Percentiles rank a stretch among this genome's conserved stretches.
phyloP scores from a whole-genome alignment of 441 rosid genomes.

The Populus tomentosa region DNA sequence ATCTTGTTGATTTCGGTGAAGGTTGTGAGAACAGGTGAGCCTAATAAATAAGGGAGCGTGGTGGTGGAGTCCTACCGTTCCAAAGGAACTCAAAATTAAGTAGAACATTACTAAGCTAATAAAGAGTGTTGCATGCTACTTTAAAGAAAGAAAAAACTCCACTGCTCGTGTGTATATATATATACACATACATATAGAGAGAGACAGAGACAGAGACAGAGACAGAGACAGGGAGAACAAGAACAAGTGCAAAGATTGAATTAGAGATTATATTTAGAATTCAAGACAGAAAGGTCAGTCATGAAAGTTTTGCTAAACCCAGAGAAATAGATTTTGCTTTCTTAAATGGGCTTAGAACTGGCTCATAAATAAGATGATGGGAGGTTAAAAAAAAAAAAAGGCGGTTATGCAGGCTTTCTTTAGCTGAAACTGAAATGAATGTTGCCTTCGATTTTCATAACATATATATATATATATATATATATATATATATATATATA shows the following conservation, averaged over 20 bases:
- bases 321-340: constrained; percentile 2
- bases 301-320: constrained; percentile 12
- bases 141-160: not conserved
- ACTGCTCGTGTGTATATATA: too few species aligned
- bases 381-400: constrained; percentile 15
- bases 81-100: too few species aligned
- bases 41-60: not conserved
- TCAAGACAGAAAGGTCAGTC: constrained; percentile 13
- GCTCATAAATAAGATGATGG: not conserved
- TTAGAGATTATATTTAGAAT: not conserved
- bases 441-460: not conserved
- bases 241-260: not conserved
- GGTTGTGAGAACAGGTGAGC: not conserved
- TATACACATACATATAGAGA: not conserved
- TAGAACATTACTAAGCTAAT: not conserved
- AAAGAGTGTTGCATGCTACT: not conserved
- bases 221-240: too few species aligned
- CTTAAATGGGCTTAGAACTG: not conserved
- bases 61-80: too few species aligned
- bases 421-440: constrained; percentile 7
- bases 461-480: too few species aligned
- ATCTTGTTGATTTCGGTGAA: not conserved
- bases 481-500: too few species aligned
- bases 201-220: not conserved
- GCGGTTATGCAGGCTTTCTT: not conserved